A percentile compares a stretch with the other conserved stretches of the same genome.
These are phyloP conservation scores for Beauveria australis DNA, from an alignment of 2,329 filamentous ascomycete species.

Conservation along the genomic window DNA sequence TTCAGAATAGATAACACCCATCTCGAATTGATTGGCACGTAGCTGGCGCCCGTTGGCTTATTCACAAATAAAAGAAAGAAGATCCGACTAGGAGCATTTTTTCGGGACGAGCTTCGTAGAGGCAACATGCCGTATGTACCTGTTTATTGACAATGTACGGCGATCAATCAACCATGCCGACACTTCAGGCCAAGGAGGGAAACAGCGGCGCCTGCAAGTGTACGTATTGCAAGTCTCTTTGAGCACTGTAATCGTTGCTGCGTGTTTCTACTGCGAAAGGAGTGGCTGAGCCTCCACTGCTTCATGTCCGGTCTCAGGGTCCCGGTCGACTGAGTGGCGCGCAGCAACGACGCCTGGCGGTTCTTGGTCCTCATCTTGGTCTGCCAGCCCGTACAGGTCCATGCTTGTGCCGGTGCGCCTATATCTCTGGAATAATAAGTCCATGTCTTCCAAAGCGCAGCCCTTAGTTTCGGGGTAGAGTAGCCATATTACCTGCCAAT, in stretches of 20 bases:
- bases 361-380: not conserved
- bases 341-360: not conserved
- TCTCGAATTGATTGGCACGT: slow-evolving; percentile 11
- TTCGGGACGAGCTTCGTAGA: slow-evolving; percentile 9
- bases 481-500: slow-evolving; percentile 29
- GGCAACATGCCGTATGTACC: slow-evolving; percentile 13
- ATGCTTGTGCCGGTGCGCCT: not conserved
- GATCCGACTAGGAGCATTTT: slow-evolving; percentile 5
- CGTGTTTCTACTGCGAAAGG: not conserved
- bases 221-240: not conserved
- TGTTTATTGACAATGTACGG: slow-evolving; percentile 11
- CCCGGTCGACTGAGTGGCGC: not conserved
- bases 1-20: slow-evolving; percentile 10
- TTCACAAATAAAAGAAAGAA: slow-evolving; percentile 1
- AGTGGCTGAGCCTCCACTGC: not conserved
- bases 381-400: not conserved
- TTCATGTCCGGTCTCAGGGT: not conserved
- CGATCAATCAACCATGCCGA: not conserved
- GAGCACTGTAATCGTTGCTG: not conserved
- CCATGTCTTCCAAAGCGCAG: slow-evolving; percentile 35
- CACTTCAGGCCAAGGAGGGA: slow-evolving; percentile 5
- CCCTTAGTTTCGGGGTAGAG: slow-evolving; percentile 39
- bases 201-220: not conserved
- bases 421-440: slow-evolving; percentile 28
- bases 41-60: slow-evolving; percentile 9